Percentiles rank a stretch among this genome's conserved stretches.
These are phyloP conservation scores for Copromyces sp. DNA, from an alignment of 495 filamentous ascomycete species.

Conservation along the genomic window DNA sequence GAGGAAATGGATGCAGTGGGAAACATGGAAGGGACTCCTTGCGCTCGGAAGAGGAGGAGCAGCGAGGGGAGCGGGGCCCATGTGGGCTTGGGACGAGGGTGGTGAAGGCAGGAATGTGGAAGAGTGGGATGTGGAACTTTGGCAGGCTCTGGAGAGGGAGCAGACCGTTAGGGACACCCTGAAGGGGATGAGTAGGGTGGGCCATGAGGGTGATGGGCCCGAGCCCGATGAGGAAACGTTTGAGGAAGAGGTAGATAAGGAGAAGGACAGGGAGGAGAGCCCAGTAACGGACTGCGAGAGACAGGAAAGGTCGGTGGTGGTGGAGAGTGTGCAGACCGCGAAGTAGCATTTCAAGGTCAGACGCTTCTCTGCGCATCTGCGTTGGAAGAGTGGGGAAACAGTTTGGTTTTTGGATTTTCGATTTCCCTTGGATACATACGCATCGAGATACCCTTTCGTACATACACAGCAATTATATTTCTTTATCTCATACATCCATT, in stretches of 20 bases:
- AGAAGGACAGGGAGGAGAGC: background rate
- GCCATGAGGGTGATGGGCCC: conserved; percentile 1
- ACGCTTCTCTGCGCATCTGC: background rate
- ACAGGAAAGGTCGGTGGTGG: background rate
- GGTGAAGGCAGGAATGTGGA: conserved; percentile 22
- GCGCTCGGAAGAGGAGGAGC: conserved; percentile 23
- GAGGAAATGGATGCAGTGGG: conserved; percentile 39
- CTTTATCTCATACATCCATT: background rate
- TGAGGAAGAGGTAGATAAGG: background rate
- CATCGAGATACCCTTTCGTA: background rate
- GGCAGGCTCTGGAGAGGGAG: conserved; percentile 37
- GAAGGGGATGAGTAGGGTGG: conserved; percentile 18
- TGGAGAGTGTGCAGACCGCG: background rate
- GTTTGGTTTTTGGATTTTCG: background rate
- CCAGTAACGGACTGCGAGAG: background rate
- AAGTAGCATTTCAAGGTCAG: background rate
- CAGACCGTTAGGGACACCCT: conserved; percentile 21
- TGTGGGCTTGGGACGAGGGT: conserved; percentile 10
- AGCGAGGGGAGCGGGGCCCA: conserved; percentile 3
- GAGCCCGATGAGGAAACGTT: background rate
- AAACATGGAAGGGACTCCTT: conserved; percentile 56
- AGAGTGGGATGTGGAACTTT: conserved; percentile 36
- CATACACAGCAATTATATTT: background rate
- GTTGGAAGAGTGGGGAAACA: background rate
- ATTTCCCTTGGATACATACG: background rate